These are phyloP conservation scores for Eragrostis nindensis DNA, from an alignment of 176 grass and related monocot genomes.

Conservation along the genomic window DNA sequence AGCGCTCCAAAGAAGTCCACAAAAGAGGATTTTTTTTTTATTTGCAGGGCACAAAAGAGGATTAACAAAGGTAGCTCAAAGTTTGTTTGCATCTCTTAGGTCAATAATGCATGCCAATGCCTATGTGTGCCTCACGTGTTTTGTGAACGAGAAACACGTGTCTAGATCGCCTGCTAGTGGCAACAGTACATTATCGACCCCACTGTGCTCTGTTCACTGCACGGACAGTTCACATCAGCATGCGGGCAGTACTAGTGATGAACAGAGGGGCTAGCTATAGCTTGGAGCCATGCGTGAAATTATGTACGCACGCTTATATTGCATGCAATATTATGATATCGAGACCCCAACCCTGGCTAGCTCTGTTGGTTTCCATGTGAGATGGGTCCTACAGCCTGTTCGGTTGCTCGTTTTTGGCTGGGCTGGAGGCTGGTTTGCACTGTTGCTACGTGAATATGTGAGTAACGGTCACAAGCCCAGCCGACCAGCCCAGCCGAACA, in stretches of 20 bases:
- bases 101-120: no score
- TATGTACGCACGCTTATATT: not conserved
- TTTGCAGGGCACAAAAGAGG: no score
- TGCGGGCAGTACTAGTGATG: not conserved
- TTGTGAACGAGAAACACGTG: no score
- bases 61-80: no score
- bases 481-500: no score
- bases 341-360: not conserved
- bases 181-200: not conserved
- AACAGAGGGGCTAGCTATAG: conserved; percentile 2
- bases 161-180: not conserved
- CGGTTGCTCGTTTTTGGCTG: no score
- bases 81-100: no score
- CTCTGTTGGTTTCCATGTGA: conserved; percentile 3
- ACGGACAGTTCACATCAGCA: not conserved
- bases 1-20: not conserved
- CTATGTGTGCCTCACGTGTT: no score
- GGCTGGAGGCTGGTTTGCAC: no score
- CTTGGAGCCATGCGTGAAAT: conserved; percentile 2
- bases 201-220: not conserved
- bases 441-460: no score
- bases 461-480: no score
- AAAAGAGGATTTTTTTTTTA: no score
- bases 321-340: not conserved
- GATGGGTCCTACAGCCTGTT: not conserved